Evolutionary conservation across 1,139 yeast genomes (phyloP).

Genomic region (Kodamaea ohmeri): DNA sequence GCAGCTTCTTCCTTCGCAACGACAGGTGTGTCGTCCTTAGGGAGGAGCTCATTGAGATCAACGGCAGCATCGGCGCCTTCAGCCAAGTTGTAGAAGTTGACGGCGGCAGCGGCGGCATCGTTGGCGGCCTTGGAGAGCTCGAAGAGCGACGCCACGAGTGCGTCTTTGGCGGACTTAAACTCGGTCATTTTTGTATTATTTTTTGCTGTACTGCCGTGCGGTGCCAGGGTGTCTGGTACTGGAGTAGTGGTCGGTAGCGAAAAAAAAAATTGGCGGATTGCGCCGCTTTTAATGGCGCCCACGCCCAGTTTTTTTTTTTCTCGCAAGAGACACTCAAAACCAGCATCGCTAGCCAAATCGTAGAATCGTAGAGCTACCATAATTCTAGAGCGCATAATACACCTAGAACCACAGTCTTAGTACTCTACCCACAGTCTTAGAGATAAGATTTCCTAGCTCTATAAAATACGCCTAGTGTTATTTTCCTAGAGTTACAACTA

Average conservation of each 20-base stretch:
- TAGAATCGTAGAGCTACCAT: too few species aligned
- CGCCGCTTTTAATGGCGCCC: not conserved
- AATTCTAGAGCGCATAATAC: too few species aligned
- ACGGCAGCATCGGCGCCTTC: slow-evolving; percentile 27
- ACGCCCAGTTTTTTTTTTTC: slow-evolving; percentile 1
- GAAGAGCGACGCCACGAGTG: slow-evolving; percentile 72
- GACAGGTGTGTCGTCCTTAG: slow-evolving; percentile 19
- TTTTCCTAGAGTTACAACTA: too few species aligned
- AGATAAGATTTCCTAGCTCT: too few species aligned
- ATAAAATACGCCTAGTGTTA: too few species aligned
- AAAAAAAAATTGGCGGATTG: slow-evolving; percentile 11
- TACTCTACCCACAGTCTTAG: too few species aligned
- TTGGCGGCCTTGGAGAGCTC: slow-evolving; percentile 79
- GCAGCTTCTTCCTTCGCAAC: slow-evolving; percentile 20
- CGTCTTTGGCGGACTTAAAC: slow-evolving; percentile 41
- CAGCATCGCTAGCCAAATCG: too few species aligned
- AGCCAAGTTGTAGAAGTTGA: slow-evolving; percentile 65
- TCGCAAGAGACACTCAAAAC: too few species aligned
- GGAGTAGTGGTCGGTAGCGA: slow-evolving; percentile 6
- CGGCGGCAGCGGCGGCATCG: slow-evolving; percentile 75
- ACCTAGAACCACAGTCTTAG: too few species aligned
- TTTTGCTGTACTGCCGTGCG: slow-evolving; percentile 8
- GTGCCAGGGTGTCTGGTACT: slow-evolving; percentile 11
- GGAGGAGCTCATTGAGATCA: slow-evolving; percentile 8
- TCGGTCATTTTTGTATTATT: slow-evolving; percentile 26